phyloP scores from a whole-genome alignment of 2,329 filamentous ascomycete species.

The Ophiostoma sp. region DNA sequence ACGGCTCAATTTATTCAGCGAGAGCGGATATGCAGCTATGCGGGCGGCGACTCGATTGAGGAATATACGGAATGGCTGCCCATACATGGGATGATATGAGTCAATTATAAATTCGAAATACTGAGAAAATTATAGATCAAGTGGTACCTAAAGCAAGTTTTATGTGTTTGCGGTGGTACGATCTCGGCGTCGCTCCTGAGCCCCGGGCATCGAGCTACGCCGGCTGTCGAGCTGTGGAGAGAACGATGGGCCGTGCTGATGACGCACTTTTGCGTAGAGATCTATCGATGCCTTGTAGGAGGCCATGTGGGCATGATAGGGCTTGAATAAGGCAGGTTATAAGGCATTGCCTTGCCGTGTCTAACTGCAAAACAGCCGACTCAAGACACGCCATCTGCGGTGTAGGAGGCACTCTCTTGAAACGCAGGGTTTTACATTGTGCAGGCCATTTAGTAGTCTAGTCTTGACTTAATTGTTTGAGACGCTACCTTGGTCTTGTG shows the following conservation, averaged over 20 bases:
- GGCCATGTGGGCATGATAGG: not conserved
- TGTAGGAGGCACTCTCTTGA: not conserved
- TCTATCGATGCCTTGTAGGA: not conserved
- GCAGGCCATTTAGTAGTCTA: not conserved
- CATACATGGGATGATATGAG: not conserved
- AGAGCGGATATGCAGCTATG: slow-evolving; percentile 17
- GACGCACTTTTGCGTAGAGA: not conserved
- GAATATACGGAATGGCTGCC: not conserved
- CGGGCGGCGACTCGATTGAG: not conserved
- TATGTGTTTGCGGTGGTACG: not conserved
- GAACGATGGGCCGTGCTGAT: not conserved
- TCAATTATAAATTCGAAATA: not conserved
- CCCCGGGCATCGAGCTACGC: not conserved
- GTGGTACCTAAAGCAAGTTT: not conserved
- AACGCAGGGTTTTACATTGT: not conserved
- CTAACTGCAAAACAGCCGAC: not conserved
- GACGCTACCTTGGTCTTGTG: not conserved
- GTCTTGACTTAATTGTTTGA: too few relatives aligned
- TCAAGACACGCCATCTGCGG: not conserved
- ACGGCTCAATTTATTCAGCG: slow-evolving; percentile 24
- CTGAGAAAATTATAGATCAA: not conserved
- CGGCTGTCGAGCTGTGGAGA: slow-evolving; percentile 3
- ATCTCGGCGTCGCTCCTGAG: not conserved
- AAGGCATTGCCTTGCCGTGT: too few relatives aligned
- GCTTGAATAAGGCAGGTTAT: not conserved